phyloP scores from a whole-genome alignment of 2,329 filamentous ascomycete genomes.

The Torrubiella hemipterigena region DNA sequence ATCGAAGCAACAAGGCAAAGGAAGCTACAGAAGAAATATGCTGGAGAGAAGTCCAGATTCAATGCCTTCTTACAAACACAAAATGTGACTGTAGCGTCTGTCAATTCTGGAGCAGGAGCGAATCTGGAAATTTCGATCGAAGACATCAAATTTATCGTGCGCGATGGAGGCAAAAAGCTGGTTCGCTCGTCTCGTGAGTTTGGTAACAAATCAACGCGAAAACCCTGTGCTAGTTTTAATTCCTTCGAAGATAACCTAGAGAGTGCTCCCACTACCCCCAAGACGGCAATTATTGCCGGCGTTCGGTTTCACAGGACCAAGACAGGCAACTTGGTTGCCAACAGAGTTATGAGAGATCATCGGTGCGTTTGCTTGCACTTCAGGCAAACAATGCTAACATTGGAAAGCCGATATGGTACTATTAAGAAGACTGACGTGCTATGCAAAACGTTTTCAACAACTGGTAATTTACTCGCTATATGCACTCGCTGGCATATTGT shows the following conservation, averaged over 20 bases:
- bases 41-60: conserved; percentile 48
- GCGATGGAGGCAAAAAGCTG: conserved; percentile 72
- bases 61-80: conserved; percentile 20
- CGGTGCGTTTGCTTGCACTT: conserved; percentile 43
- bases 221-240: conserved; percentile 10
- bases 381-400: conserved; percentile 23
- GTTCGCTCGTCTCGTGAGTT: conserved; percentile 55
- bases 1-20: conserved; percentile 57
- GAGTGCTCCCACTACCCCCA: conserved; percentile 58
- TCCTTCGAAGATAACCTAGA: conserved; percentile 33
- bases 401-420: conserved; percentile 33
- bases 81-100: conserved; percentile 5
- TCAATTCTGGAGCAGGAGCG: conserved; percentile 10
- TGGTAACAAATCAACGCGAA: background rate
- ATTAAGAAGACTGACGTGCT: conserved; percentile 60
- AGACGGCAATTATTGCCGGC: conserved; percentile 58
- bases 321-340: conserved; percentile 73
- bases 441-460: conserved; percentile 61
- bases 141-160: conserved; percentile 62
- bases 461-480: conserved; percentile 50
- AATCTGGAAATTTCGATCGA: conserved; percentile 50
- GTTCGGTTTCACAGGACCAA: conserved; percentile 80
- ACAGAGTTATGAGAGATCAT: conserved; percentile 62
- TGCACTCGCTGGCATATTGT: no score
- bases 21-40: conserved; percentile 40